Evolutionary conservation across 768 basidiomycete species (phyloP).

Genomic region (Pholiota conissans): DNA sequence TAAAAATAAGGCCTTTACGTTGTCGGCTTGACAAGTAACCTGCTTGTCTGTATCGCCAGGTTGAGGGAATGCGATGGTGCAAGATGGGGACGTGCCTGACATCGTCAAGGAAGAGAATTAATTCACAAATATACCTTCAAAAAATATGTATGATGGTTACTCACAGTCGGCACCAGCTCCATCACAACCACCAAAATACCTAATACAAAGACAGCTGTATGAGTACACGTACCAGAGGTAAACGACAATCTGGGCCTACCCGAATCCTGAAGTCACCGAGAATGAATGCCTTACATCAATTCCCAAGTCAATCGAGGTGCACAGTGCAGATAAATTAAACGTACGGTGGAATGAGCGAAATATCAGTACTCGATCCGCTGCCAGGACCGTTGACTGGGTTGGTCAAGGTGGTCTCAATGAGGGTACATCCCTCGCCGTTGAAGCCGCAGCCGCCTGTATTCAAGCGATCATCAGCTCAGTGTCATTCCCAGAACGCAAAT

Average conservation of each 20-base stretch:
- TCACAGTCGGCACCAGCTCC: slow-evolving; percentile 1
- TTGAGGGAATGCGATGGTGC: slow-evolving; percentile 30
- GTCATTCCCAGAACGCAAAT: not conserved
- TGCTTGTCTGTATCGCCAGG: slow-evolving; percentile 27
- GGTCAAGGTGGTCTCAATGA: slow-evolving; percentile 30
- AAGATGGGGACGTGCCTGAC: slow-evolving; percentile 27
- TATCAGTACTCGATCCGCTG: slow-evolving; percentile 33
- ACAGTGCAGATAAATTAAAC: slow-evolving; percentile 1
- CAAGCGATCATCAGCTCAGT: not conserved
- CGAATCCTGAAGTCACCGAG: slow-evolving; percentile 35
- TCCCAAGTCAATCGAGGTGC: no score
- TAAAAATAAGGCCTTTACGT: slow-evolving; percentile 19
- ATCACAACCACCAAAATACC: slow-evolving; percentile 4
- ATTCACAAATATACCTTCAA: no score
- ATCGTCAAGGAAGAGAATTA: no score
- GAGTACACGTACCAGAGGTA: not conserved
- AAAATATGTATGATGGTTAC: not conserved
- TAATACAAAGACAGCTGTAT: not conserved
- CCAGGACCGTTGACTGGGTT: slow-evolving; percentile 30
- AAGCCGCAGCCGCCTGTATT: slow-evolving; percentile 25
- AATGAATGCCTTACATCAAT: slow-evolving; percentile 25
- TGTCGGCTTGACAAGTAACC: slow-evolving; percentile 30
- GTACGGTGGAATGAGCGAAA: slow-evolving; percentile 33
- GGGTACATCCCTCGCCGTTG: slow-evolving; percentile 37
- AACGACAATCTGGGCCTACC: slow-evolving; percentile 1